These are phyloP conservation scores for Myriosclerotinia curreyana DNA, from an alignment of 2,329 filamentous ascomycete species.

Conservation along the genomic window DNA sequence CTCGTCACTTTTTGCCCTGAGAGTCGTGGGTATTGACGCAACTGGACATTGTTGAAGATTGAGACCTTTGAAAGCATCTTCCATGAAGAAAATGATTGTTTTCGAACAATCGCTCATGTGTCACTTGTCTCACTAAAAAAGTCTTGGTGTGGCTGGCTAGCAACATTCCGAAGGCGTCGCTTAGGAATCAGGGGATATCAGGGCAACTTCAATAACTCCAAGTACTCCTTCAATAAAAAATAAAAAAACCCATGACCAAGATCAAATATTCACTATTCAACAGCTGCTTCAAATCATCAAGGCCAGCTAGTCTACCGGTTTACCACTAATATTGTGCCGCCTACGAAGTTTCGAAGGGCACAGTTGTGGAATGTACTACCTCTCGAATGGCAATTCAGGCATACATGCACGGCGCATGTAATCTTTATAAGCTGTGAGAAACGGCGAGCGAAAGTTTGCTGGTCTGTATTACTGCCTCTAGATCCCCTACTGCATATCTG, in stretches of 20 bases:
- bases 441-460: not conserved
- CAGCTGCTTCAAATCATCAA: not conserved
- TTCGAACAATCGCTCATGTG: not conserved
- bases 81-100: not conserved
- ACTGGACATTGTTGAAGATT: not conserved
- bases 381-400: not conserved
- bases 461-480: not conserved
- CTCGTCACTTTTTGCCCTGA: not conserved
- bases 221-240: not conserved
- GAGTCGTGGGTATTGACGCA: not conserved
- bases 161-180: constrained; percentile 15
- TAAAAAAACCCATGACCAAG: not conserved
- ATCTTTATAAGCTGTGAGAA: not conserved
- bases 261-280: not conserved
- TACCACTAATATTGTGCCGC: too few relatives aligned
- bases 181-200: constrained; percentile 1
- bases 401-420: not conserved
- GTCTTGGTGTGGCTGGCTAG: not conserved
- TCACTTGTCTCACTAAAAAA: not conserved
- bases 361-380: not conserved
- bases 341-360: not conserved
- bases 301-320: not conserved
- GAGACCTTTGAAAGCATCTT: not conserved
- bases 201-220: not conserved
- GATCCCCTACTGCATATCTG: not conserved